Evolutionary conservation across 805 yeast genomes (phyloP).

Genomic region (Cyberlindnera mississippiensis): DNA sequence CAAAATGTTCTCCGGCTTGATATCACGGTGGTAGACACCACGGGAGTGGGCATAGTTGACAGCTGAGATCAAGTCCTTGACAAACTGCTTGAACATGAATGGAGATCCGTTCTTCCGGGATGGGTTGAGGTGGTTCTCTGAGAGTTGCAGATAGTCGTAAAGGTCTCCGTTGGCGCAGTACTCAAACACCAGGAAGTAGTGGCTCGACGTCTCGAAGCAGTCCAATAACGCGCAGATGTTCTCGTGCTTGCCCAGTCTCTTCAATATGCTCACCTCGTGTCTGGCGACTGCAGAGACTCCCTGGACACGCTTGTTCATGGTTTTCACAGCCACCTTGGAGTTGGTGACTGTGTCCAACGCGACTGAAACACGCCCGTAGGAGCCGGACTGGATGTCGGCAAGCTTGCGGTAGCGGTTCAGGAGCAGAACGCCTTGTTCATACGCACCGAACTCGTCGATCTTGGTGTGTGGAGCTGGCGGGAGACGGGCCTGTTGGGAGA

Average conservation of each 20-base stretch:
- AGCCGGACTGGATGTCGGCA: conserved; percentile 39
- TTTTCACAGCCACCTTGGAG: conserved; percentile 48
- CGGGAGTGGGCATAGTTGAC: conserved; percentile 50
- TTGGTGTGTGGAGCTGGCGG: conserved; percentile 5
- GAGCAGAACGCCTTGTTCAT: conserved; percentile 37
- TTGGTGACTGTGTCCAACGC: conserved; percentile 38
- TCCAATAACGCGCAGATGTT: conserved; percentile 58
- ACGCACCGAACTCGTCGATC: conserved; percentile 38
- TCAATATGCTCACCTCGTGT: conserved; percentile 47
- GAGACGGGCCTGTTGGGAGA: conserved; percentile 1
- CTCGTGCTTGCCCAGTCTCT: conserved; percentile 32
- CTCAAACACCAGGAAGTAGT: conserved; percentile 58
- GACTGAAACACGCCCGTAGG: conserved; percentile 58
- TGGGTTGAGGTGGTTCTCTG: conserved; percentile 21
- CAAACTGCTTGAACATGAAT: conserved; percentile 32
- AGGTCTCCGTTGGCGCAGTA: conserved; percentile 65
- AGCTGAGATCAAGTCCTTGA: conserved; percentile 50
- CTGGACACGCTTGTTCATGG: conserved; percentile 41
- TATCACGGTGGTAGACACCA: conserved; percentile 66
- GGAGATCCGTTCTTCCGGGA: conserved; percentile 15
- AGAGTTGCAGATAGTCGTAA: conserved; percentile 45
- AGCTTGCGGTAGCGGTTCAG: conserved; percentile 40
- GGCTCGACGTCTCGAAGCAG: conserved; percentile 49
- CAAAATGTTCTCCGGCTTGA: conserved; percentile 69
- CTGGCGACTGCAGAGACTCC: conserved; percentile 44